A percentile compares a stretch with the other conserved stretches of the same genome.
phyloP scores from a whole-genome alignment of 768 basidiomycete genomes.

The Strobilomyces dryophilus region DNA sequence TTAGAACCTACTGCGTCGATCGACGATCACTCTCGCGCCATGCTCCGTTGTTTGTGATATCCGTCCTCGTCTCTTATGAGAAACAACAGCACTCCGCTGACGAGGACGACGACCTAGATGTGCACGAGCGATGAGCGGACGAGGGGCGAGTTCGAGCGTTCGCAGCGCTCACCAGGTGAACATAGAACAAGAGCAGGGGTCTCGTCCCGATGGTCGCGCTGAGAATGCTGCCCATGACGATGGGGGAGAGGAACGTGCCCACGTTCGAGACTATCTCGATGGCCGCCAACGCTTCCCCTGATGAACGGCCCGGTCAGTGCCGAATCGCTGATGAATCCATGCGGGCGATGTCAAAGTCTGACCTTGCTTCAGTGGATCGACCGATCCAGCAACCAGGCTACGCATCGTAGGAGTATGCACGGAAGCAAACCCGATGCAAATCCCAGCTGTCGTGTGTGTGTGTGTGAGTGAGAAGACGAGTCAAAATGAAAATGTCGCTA shows the following conservation, averaged over 20 bases:
- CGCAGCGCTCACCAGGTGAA: conserved; percentile 16
- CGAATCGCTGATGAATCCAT: too few relatives aligned
- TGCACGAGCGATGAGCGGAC: not conserved
- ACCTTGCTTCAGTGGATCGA: conserved; percentile 29
- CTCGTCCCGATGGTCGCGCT: conserved; percentile 18
- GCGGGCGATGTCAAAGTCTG: not conserved
- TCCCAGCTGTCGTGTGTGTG: conserved; percentile 7
- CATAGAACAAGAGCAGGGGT: conserved; percentile 23
- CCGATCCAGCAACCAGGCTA: conserved; percentile 27
- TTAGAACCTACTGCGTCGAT: too few relatives aligned
- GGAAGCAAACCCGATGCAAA: conserved; percentile 11
- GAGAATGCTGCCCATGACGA: conserved; percentile 30
- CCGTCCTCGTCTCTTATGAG: conserved; percentile 23
- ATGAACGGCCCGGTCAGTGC: conserved; percentile 1
- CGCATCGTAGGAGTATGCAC: conserved; percentile 18
- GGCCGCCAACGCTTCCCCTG: conserved; percentile 28
- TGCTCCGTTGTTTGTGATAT: conserved; percentile 11
- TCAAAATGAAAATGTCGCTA: too few relatives aligned
- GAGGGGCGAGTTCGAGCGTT: not conserved
- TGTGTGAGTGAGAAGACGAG: not conserved
- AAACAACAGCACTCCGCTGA: conserved; percentile 18
- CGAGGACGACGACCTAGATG: conserved; percentile 13
- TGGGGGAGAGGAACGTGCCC: conserved; percentile 22
- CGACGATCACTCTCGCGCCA: not conserved
- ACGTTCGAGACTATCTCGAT: conserved; percentile 25